Base-by-base conservation (phyloP, 1,139 yeast genomes). In the Candida sp. region DNA sequence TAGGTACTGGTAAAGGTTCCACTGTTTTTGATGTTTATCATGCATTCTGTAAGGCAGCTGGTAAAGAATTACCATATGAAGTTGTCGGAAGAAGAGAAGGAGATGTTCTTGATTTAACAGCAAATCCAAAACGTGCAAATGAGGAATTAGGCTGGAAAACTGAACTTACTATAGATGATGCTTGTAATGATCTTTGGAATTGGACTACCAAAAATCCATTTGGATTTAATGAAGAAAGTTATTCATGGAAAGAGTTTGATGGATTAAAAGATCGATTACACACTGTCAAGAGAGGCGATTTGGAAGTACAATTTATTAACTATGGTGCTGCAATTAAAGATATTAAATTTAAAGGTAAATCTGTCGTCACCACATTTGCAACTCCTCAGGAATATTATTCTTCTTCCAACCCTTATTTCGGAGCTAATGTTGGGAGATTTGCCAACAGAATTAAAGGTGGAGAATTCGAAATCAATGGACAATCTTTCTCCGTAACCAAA, bases 1-100 rank as follows among this genome's bases (percentile, higher is more conserved):
- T 87, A 49, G 95, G 95, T 38, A 82, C 93, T 22, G 95, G 95
- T 39, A 77, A 72, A 37, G 95, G 95, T 5, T 73, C 85, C 6
- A 85, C 95, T 2, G 95, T 87, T 5, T 71, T 85, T 45, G 91
- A 87, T 53, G 84, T 87, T 41, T 77, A 81, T 56, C 58, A 76
- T 47, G 84, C 88, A 2, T 87, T 87, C 61, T 74, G 81, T 59
- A 73, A 73, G 46, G 87, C 87, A 8, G 84, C 81, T n/a, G 90
- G 90, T 38, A 68, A 74, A 44, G 74, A 78, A 38, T 73, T 86
- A 43, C 87, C 91, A 4, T 81, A 75, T 57, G 84, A 81, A 54
- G 73, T 86, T 19, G 79, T 70, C 30, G 81, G 77, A 4, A 79
- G 93, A 63, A 77, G 95, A 51, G 81, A 70, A n/a, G 95, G 95